Base-by-base conservation (phyloP, 805 yeast genomes). In the Schizosaccharomyces japonicus region DNA sequence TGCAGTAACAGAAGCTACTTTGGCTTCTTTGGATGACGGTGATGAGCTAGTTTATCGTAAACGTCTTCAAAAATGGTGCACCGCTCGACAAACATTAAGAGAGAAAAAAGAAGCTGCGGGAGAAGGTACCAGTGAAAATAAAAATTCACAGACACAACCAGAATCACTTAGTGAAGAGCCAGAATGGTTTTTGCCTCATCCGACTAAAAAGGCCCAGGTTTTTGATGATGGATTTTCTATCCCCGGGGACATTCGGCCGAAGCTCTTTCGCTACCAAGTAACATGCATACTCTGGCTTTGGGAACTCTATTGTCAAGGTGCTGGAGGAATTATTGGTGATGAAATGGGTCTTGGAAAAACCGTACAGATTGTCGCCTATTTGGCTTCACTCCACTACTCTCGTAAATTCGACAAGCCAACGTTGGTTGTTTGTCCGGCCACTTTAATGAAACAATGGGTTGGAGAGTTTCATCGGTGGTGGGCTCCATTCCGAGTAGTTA, bases 311-410 rank as follows among this genome's bases (percentile, higher is more conserved):
- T 69, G 75, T 19, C 96, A 90, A 59, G 75, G 73, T 46, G 78
- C 85, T 2, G 98, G 98, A 2, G 98, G 98, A 0, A 90, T 90
- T 21, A 70, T 90, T 36, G 95, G 96, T 25, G 98, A 90, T 61
- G 98, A 90, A 60, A 90, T 90, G 98, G 98, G 98, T 0, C 63
- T 90, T 15, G 98, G 98, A 1, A 90, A 90, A 57, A 90, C 98
- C 0, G 79, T 90, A 47, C 96, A 90, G 58, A 72, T 90, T 6
- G 83, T 84, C 40, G 75, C 95, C 1, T 90, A 87, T 59, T 57
- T 90, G 6, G 95, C 96, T 0, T 90, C 94, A 0, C 65, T 90
- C 34, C 94, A 85, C 56, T 80, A 84, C 58, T 79, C 92, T 15
- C 76, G 78, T 0, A 64, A 72, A 49, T 63, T 87, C 1, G 70